phyloP scores from a whole-genome alignment of 371 early-diverging fungal species.

The Mucor plumbeus region DNA sequence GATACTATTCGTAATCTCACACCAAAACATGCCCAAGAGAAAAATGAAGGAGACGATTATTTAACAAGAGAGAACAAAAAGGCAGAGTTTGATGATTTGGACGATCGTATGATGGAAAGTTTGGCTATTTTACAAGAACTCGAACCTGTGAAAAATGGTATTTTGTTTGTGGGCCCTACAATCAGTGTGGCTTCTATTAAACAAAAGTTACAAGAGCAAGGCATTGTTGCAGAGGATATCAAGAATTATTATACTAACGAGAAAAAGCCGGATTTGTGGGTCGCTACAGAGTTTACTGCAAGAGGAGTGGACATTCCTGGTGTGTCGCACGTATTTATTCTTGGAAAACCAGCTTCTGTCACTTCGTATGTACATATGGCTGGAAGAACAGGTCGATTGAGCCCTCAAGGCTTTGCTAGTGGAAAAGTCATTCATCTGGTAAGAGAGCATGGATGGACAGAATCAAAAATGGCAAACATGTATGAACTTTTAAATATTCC shows the following conservation, averaged over 20 bases:
- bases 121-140: constrained; percentile 56
- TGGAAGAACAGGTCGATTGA: constrained; percentile 79
- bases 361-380: constrained; percentile 85
- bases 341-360: constrained; percentile 67
- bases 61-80: constrained; percentile 10
- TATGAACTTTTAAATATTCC: constrained; percentile 44
- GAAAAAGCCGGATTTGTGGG: constrained; percentile 38
- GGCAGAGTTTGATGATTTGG: constrained; percentile 54
- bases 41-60: constrained; percentile 3
- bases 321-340: constrained; percentile 84
- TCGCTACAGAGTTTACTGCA: constrained; percentile 81
- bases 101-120: constrained; percentile 69
- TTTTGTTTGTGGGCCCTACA: constrained; percentile 62
- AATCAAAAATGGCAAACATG: constrained; percentile 42
- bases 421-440: constrained; percentile 68
- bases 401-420: constrained; percentile 35
- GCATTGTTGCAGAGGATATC: constrained; percentile 35
- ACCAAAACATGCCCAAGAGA: background rate
- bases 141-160: constrained; percentile 57
- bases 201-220: constrained; percentile 29
- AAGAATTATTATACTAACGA: constrained; percentile 21
- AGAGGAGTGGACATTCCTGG: constrained; percentile 90
- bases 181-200: constrained; percentile 36
- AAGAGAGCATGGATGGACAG: constrained; percentile 50
- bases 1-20: constrained; percentile 58